Evolutionary conservation across 768 basidiomycete genomes (phyloP).

Genomic region (Tulasnella sp.): DNA sequence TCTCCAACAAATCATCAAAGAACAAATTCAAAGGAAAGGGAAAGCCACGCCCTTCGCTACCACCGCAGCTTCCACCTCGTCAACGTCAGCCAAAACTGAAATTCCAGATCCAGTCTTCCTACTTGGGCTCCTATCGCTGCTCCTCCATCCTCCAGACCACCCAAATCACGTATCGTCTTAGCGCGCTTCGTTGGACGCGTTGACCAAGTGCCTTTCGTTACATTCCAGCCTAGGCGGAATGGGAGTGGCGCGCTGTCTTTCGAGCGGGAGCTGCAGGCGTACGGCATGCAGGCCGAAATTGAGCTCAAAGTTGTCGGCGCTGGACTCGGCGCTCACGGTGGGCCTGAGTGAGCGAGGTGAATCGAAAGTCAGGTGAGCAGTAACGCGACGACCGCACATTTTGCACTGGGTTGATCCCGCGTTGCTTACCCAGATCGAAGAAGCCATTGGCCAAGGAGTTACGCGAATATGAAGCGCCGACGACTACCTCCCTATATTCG

Average conservation of each 20-base stretch:
- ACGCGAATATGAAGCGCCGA: conserved; percentile 34
- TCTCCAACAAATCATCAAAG: not conserved
- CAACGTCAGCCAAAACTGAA: not conserved
- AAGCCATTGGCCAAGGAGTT: conserved; percentile 64
- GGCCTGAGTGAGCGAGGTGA: conserved; percentile 40
- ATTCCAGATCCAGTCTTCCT: conserved; percentile 45
- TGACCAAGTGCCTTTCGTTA: conserved; percentile 48
- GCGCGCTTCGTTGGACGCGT: conserved; percentile 50
- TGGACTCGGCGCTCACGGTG: conserved; percentile 32
- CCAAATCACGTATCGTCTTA: conserved; percentile 45
- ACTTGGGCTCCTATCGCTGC: conserved; percentile 50
- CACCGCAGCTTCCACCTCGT: not conserved
- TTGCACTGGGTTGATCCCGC: not conserved
- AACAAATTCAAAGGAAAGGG: not conserved
- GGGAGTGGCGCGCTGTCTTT: not conserved
- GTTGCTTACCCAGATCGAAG: conserved; percentile 41
- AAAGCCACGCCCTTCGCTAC: not conserved
- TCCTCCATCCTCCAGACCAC: conserved; percentile 61
- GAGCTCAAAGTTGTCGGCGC: conserved; percentile 50
- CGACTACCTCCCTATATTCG: not conserved
- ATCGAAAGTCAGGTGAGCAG: conserved; percentile 50
- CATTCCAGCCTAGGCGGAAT: conserved; percentile 27
- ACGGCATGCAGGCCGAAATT: conserved; percentile 60
- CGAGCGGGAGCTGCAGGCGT: conserved; percentile 47
- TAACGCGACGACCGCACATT: conserved; percentile 14